Evolutionary conservation across 441 rosid species (phyloP).

Genomic region (Pelargonium myrrhifolium): DNA sequence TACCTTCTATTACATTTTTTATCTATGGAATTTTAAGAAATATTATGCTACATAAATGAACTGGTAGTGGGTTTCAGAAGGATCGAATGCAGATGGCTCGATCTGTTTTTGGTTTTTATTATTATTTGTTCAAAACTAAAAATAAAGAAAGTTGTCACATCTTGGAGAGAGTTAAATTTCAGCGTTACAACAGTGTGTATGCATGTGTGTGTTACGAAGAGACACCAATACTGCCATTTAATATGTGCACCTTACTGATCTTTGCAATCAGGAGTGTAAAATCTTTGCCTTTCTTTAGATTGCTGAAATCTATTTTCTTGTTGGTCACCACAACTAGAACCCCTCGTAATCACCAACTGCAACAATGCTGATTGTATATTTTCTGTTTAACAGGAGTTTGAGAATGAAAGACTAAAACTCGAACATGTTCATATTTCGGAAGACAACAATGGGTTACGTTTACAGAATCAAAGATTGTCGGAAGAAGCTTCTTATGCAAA

Average conservation of each 20-base stretch:
- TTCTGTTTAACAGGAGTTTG: conserved; percentile 49
- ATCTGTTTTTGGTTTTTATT: background rate
- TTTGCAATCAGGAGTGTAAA: background rate
- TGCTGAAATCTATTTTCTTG: background rate
- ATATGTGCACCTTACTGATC: background rate
- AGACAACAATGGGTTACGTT: conserved; percentile 71
- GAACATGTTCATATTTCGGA: conserved; percentile 75
- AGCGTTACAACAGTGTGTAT: background rate
- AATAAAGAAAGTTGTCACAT: background rate
- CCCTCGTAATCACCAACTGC: background rate
- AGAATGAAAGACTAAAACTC: conserved; percentile 70
- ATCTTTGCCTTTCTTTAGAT: background rate
- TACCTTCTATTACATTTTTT: background rate
- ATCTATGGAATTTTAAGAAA: background rate
- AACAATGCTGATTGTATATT: background rate
- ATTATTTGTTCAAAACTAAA: background rate
- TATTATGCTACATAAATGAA: background rate
- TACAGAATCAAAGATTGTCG: conserved; percentile 76
- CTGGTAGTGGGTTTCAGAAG: background rate
- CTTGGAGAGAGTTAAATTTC: background rate
- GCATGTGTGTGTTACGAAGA: background rate
- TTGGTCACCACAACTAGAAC: background rate
- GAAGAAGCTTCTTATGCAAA: conserved; percentile 98
- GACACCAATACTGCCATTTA: background rate
- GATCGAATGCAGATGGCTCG: background rate